A percentile compares a stretch with the other conserved stretches of the same genome.
These are phyloP conservation scores for Curvularia verruculosa DNA, from an alignment of 2,329 filamentous ascomycete species.

Conservation along the genomic window DNA sequence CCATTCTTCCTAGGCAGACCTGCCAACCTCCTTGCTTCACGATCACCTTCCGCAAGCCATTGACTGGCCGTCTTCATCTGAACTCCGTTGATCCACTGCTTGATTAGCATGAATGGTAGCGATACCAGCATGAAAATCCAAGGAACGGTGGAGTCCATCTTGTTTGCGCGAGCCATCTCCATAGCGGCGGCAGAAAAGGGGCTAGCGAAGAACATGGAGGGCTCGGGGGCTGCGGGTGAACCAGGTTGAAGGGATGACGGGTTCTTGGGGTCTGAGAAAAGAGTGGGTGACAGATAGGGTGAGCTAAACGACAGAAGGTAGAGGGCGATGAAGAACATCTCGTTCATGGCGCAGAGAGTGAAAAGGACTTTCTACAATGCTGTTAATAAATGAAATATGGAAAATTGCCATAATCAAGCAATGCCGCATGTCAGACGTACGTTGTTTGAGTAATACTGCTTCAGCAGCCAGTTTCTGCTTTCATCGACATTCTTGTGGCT, in stretches of 20 bases:
- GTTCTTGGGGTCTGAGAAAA: slow-evolving; percentile 67
- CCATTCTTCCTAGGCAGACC: slow-evolving; percentile 47
- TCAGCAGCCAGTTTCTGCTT: slow-evolving; percentile 84
- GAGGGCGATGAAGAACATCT: slow-evolving; percentile 96
- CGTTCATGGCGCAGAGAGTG: slow-evolving; percentile 86
- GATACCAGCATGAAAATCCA: slow-evolving; percentile 83
- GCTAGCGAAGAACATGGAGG: slow-evolving; percentile 79
- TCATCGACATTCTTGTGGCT: slow-evolving; percentile 96
- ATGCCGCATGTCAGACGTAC: slow-evolving; percentile 58
- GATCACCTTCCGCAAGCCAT: slow-evolving; percentile 92
- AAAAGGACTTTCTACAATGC: slow-evolving; percentile 79
- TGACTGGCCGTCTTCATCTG: slow-evolving; percentile 92
- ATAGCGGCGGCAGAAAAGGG: slow-evolving; percentile 92
- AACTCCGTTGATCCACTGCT: slow-evolving; percentile 92
- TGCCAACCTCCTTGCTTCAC: slow-evolving; percentile 62
- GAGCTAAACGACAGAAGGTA: slow-evolving; percentile 98
- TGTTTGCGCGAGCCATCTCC: slow-evolving; percentile 90
- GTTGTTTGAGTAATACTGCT: slow-evolving; percentile 97
- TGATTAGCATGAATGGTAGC: slow-evolving; percentile 84
- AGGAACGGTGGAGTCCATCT: slow-evolving; percentile 66
- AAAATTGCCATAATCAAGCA: not conserved
- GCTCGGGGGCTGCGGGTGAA: slow-evolving; percentile 70
- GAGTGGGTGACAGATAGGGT: slow-evolving; percentile 83
- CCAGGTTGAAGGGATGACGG: slow-evolving; percentile 63
- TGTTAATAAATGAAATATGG: slow-evolving; percentile 18